phyloP scores from a whole-genome alignment of 2,329 filamentous ascomycete genomes.

The Coniochaeta sp. region DNA sequence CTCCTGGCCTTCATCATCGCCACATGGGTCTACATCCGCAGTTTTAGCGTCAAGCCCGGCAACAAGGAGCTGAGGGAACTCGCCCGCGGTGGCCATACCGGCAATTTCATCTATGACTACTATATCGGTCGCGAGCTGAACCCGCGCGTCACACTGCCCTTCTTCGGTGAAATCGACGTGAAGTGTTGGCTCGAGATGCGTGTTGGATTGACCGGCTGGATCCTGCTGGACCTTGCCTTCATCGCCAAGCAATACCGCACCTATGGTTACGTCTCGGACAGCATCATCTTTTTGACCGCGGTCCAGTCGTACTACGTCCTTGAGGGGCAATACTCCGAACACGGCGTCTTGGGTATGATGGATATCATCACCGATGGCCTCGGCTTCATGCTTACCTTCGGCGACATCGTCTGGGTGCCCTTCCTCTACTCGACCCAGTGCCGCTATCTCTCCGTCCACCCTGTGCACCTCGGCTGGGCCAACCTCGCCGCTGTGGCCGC shows the following conservation, averaged over 20 bases:
- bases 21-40: slow-evolving; percentile 71
- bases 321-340: slow-evolving; percentile 81
- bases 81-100: slow-evolving; percentile 71
- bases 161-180: slow-evolving; percentile 81
- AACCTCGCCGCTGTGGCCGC: slow-evolving; percentile 59
- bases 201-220: slow-evolving; percentile 87
- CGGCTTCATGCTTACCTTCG: slow-evolving; percentile 90
- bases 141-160: slow-evolving; percentile 69
- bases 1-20: slow-evolving; percentile 67
- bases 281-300: slow-evolving; percentile 69
- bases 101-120: slow-evolving; percentile 89
- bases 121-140: slow-evolving; percentile 96
- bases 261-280: slow-evolving; percentile 77
- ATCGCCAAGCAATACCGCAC: slow-evolving; percentile 82
- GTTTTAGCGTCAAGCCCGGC: slow-evolving; percentile 72
- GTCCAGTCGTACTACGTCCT: slow-evolving; percentile 79
- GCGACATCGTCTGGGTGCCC: slow-evolving; percentile 87
- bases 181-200: slow-evolving; percentile 86
- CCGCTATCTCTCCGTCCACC: slow-evolving; percentile 77
- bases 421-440: slow-evolving; percentile 82
- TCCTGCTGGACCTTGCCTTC: slow-evolving; percentile 77
- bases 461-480: slow-evolving; percentile 63
- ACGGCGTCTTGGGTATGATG: slow-evolving; percentile 85
- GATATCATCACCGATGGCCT: slow-evolving; percentile 92
- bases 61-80: slow-evolving; percentile 69